Base-by-base conservation (phyloP, 345 rosid genomes). In the Eucalyptus tenuipes region DNA sequence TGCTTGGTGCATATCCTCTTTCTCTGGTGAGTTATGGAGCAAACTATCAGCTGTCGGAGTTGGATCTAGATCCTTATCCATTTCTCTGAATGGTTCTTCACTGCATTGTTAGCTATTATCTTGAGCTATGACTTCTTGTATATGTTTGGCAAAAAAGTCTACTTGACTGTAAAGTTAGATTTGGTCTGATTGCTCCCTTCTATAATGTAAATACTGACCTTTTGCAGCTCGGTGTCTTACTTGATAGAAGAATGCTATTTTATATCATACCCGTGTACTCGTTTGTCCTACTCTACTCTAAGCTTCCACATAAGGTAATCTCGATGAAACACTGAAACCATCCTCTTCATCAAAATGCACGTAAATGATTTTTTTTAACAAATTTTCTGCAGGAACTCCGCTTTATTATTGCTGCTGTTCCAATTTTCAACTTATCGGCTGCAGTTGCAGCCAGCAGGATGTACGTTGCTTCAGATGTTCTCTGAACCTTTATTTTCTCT, bases 271-370 rank as follows among this genome's bases (percentile, higher is more conserved):
- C 99, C 2, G 94, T 95, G 88, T 88, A 94, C 80, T 94, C 94
- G 85, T 97, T 97, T 89, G 91, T 97, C 88, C 45, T 95, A 82
- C 97, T 98, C 88, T 98, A 98, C 94, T 98, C 99, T 44, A 98
- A 96, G 94, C 99, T 98, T 91, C 98, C 98, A 12, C 99, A 97
- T 94, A 98, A 98, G 97, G 99, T 98, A 91, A 88, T 87, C 49
- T 86, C 2, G 24, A 40, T 49, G 55, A 37, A 48, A 49, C 59
- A 37, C 47, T 13, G 49, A 82, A 85, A 31, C 14, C 29, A 6
- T 8, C 44, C 25, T 71, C 84, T 40, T 75, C 47, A 40, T 75
- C 44, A 11, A 75, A 75, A 75, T 6, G 14, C 29, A 7, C 1
- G 27, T 37, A 75, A 75, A 40, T 75, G 47, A 75, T 75, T 40